Evolutionary conservation across 805 yeast species (phyloP).

Genomic region (Lachancea cidri): DNA sequence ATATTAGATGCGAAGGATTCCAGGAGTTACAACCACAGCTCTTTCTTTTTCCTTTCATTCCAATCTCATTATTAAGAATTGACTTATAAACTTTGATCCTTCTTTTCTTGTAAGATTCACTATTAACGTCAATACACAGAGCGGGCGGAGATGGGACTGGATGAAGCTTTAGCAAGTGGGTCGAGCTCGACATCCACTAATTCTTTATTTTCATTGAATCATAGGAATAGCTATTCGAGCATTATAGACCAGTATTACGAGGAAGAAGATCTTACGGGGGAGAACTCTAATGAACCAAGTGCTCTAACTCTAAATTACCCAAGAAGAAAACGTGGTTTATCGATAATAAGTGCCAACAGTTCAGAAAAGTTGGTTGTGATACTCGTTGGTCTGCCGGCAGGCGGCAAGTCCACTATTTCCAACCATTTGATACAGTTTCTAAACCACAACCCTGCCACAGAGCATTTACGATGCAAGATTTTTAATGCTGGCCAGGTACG

Average conservation of each 20-base stretch:
- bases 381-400: constrained; percentile 72
- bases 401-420: constrained; percentile 71
- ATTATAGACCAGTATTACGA: constrained; percentile 8
- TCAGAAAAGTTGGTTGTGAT: constrained; percentile 55
- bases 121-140: too few species aligned
- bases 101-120: too few species aligned
- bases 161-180: constrained; percentile 4
- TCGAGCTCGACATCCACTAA: constrained; percentile 20
- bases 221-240: constrained; percentile 17
- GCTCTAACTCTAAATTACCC: constrained; percentile 12
- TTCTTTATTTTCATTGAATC: constrained; percentile 24
- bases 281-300: not conserved
- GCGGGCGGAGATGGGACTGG: not conserved
- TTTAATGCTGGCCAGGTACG: constrained; percentile 75
- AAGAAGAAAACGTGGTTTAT: constrained; percentile 10
- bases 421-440: constrained; percentile 56
- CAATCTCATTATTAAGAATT: too few species aligned
- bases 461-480: constrained; percentile 36
- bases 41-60: not conserved
- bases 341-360: constrained; percentile 1
- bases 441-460: constrained; percentile 28
- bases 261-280: constrained; percentile 2
- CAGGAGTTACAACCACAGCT: not conserved
- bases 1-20: not conserved
- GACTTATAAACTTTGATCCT: too few species aligned